Conservation (phyloP, 345 rosid genomes). For the Cardamine resedifolia region DNA sequence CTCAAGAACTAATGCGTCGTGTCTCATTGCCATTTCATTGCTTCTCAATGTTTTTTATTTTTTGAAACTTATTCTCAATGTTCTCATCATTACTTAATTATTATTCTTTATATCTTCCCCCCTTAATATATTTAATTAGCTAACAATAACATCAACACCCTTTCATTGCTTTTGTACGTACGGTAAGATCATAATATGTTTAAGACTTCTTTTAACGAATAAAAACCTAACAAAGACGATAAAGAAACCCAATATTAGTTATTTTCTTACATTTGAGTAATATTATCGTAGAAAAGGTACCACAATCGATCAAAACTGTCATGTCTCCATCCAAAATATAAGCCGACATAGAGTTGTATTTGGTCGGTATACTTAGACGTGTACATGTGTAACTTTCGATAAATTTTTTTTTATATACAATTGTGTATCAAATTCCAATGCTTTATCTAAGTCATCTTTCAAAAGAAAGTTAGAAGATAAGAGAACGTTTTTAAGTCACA, state of each 20-base stretch:
- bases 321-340: not conserved
- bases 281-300: not conserved
- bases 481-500: slow-evolving; percentile 24
- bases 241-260: not conserved
- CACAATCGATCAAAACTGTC: not conserved
- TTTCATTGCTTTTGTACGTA: slow-evolving; percentile 24
- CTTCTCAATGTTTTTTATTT: too few relatives aligned
- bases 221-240: not conserved
- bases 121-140: not conserved
- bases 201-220: not conserved
- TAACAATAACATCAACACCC: not conserved
- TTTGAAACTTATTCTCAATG: too few relatives aligned
- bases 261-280: not conserved
- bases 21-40: slow-evolving; percentile 14
- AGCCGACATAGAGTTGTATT: slow-evolving; percentile 7
- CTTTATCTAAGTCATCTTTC: slow-evolving; percentile 1
- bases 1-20: slow-evolving; percentile 28
- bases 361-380: not conserved
- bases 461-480: slow-evolving; percentile 30
- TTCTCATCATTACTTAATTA: slow-evolving; percentile 16
- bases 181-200: slow-evolving; percentile 4
- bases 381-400: not conserved
- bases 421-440: not conserved
- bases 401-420: not conserved
- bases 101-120: not conserved